Base-by-base conservation (phyloP, 2,329 filamentous ascomycete species). In the Aspergillus melleus region DNA sequence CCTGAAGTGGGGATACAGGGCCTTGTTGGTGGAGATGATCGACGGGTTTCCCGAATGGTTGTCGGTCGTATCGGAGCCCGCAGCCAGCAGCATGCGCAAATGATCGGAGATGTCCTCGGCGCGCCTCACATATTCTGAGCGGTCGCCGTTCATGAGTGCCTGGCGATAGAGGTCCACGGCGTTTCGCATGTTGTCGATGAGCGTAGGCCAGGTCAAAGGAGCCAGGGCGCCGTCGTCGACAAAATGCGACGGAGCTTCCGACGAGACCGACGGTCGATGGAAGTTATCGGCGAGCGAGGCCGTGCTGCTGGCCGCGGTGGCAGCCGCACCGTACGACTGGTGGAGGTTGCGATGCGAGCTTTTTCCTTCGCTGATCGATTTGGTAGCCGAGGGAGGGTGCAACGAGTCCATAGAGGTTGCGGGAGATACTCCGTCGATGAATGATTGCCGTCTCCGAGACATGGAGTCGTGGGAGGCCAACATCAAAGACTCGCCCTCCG, bases 91-190 rank as follows among this genome's bases (percentile, higher is more conserved):
- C 65, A 98, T 83, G 57, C 95, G 90, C 58, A 99, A 82, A 74
- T 99, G 94, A 74, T 99, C 95, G 5, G 95, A 98, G 55, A 99
- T 97, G 72, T 99, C 94, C 77, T 99, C 95, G n/a, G 95, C 95
- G 63, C 90, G 86, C 59, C 90, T 89, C 26, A 98, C 95, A 75
- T 96, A 98, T 72, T 98, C 92, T 2, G 92, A 91, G 26, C 93
- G 88, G 70, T 90, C 88, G 63, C 88, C 89, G 68, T 88, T 90
- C 63, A 88, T 89, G 68, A 99, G 91, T n/a, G 91, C 90, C 66
- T 96, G 90, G 50, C 92, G 87, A 76, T 98, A 99, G 58, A 89
- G 86, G 68, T 97, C 92, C 61, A 99, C 89, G 2, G 94, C 91
- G 66, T 87, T 85, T 69, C 91, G 92, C 91, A 98, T 98, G 71